These are phyloP conservation scores for Blastobotrys mokoenaii DNA, from an alignment of 805 yeast species.

Conservation along the genomic window DNA sequence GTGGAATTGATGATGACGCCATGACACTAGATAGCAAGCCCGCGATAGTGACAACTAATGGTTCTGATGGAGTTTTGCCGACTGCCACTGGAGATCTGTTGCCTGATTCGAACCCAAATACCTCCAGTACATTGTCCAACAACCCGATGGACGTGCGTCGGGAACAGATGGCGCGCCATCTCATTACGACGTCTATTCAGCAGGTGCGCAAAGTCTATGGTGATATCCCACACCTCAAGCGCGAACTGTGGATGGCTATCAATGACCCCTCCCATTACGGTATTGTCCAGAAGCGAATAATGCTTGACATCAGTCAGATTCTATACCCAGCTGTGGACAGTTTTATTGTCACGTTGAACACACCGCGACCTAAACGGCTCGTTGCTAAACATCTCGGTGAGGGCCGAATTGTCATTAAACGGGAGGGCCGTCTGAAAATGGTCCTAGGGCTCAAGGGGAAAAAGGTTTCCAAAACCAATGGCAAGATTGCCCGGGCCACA, in stretches of 20 bases:
- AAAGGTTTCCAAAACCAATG: constrained; percentile 1
- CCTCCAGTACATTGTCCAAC: no score
- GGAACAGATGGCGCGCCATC: constrained; percentile 56
- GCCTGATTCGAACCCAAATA: not conserved
- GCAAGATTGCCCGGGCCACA: not conserved
- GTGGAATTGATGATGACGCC: constrained; percentile 32
- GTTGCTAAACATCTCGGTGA: constrained; percentile 47
- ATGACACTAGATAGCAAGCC: constrained; percentile 55
- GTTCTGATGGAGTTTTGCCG: not conserved
- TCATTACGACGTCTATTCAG: constrained; percentile 58
- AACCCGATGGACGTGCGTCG: constrained; percentile 36
- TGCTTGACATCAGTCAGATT: constrained; percentile 60
- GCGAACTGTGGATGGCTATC: constrained; percentile 59
- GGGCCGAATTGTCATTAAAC: constrained; percentile 48
- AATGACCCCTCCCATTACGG: constrained; percentile 50
- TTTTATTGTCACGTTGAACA: constrained; percentile 50
- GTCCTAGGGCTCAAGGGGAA: not conserved
- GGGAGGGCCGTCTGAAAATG: constrained; percentile 7
- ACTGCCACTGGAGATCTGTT: no score
- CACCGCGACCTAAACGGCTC: constrained; percentile 63
- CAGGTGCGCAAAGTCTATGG: constrained; percentile 51
- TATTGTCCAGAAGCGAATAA: constrained; percentile 47
- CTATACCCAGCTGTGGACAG: constrained; percentile 55
- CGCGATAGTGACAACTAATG: constrained; percentile 4
- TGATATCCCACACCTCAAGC: constrained; percentile 44